These are phyloP conservation scores for Penicillium riverlandense DNA, from an alignment of 495 filamentous ascomycete genomes.

Conservation along the genomic window DNA sequence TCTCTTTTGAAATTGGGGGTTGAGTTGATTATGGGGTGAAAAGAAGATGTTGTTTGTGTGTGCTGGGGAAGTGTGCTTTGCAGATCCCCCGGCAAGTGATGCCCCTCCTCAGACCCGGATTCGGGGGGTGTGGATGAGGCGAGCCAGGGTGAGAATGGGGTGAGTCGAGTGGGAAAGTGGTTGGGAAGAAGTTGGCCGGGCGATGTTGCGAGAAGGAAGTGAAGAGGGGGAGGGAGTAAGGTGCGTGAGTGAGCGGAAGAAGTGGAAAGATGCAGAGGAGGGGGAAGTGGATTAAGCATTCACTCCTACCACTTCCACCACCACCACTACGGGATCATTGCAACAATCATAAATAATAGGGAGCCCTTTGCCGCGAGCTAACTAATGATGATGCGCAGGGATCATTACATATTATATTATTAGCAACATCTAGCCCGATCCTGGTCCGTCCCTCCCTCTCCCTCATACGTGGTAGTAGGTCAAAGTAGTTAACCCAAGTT, in stretches of 20 bases:
- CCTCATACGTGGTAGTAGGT: no score
- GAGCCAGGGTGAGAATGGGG: background rate
- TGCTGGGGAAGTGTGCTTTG: conserved; percentile 10
- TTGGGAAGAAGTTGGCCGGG: no score
- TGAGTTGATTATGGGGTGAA: background rate
- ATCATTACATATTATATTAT: no score
- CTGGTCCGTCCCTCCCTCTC: no score
- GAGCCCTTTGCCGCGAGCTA: no score
- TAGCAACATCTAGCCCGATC: no score
- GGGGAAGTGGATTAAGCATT: conserved; percentile 5
- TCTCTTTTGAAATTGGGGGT: conserved; percentile 17
- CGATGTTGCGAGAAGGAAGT: conserved; percentile 4
- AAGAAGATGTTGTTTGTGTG: conserved; percentile 16
- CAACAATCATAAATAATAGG: no score
- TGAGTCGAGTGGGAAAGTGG: background rate
- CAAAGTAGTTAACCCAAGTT: no score
- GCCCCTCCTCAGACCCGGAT: background rate
- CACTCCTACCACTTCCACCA: no score
- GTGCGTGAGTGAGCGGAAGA: conserved; percentile 3
- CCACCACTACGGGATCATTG: no score
- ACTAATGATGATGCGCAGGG: no score
- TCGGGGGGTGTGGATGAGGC: background rate
- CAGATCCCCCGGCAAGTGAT: conserved; percentile 11
- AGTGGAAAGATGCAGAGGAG: conserved; percentile 7
- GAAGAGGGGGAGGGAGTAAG: conserved; percentile 4